Conservation (phyloP, 2,329 filamentous ascomycete genomes). For the Fusarium chlamydosporum region DNA sequence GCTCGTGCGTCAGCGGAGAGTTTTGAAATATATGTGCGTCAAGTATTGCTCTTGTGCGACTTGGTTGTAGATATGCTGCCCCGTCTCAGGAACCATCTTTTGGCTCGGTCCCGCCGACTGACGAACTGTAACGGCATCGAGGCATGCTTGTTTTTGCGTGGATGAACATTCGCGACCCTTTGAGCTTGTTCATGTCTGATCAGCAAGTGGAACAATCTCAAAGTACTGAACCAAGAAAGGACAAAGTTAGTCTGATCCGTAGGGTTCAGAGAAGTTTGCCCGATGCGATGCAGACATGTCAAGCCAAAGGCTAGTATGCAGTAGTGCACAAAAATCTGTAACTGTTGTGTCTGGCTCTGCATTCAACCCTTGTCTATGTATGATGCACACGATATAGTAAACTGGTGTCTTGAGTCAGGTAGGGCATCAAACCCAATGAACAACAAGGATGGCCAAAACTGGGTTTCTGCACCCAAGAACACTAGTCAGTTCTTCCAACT, state of each 20-base stretch:
- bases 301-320: constrained; percentile 13
- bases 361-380: constrained; percentile 23
- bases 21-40: constrained; percentile 16
- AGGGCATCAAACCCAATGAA: constrained; percentile 34
- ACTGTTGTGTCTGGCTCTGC: constrained; percentile 37
- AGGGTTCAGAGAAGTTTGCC: constrained; percentile 10
- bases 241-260: background rate
- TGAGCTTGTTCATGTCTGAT: constrained; percentile 10
- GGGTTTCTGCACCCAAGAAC: constrained; percentile 9
- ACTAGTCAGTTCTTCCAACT: constrained; percentile 5
- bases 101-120: constrained; percentile 4
- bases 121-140: constrained; percentile 8
- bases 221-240: constrained; percentile 2
- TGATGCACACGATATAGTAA: constrained; percentile 22
- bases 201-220: constrained; percentile 20
- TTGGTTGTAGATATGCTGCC: background rate
- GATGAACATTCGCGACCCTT: constrained; percentile 28
- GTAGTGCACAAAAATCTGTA: constrained; percentile 29
- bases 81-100: background rate
- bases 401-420: constrained; percentile 35
- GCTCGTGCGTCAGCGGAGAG: constrained; percentile 36
- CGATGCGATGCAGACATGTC: constrained; percentile 12
- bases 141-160: constrained; percentile 13
- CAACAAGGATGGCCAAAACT: constrained; percentile 10
- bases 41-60: constrained; percentile 18